Evolutionary conservation across 2,329 filamentous ascomycete species (phyloP).

Genomic region (Byssoonygena ceratinophila): DNA sequence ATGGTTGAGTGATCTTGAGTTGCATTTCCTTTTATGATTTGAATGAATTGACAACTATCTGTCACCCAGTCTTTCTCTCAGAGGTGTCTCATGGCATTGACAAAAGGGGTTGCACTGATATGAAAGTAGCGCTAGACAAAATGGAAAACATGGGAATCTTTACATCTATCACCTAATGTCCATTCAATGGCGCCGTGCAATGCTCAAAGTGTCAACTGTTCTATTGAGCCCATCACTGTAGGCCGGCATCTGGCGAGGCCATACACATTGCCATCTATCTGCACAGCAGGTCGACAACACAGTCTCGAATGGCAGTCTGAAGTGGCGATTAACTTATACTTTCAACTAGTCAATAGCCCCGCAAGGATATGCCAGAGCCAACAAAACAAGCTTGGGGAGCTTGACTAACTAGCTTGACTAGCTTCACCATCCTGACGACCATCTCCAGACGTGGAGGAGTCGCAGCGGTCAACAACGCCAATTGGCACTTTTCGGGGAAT

Average conservation of each 20-base stretch:
- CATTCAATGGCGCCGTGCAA: neutral
- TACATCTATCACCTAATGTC: neutral
- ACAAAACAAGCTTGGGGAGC: neutral
- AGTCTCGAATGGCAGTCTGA: slow-evolving; percentile 1
- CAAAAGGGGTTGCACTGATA: neutral
- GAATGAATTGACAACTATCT: neutral
- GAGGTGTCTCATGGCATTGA: neutral
- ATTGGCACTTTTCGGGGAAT: neutral
- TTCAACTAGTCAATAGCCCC: neutral
- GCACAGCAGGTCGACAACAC: too few relatives aligned
- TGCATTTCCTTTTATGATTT: neutral
- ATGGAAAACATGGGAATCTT: slow-evolving; percentile 8
- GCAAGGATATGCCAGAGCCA: too few relatives aligned
- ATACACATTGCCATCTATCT: too few relatives aligned
- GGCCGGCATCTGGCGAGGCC: too few relatives aligned
- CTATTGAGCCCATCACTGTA: too few relatives aligned
- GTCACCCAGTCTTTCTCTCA: neutral
- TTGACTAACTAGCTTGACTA: neutral
- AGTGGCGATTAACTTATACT: slow-evolving; percentile 5
- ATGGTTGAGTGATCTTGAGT: slow-evolving; percentile 37
- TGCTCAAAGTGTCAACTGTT: neutral
- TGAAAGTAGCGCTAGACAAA: slow-evolving; percentile 11
- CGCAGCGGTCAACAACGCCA: neutral
- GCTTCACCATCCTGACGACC: neutral
- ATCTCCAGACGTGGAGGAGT: neutral